Evolutionary conservation across 768 basidiomycete genomes (phyloP).

Genomic region (Crassisporium funariophilum): DNA sequence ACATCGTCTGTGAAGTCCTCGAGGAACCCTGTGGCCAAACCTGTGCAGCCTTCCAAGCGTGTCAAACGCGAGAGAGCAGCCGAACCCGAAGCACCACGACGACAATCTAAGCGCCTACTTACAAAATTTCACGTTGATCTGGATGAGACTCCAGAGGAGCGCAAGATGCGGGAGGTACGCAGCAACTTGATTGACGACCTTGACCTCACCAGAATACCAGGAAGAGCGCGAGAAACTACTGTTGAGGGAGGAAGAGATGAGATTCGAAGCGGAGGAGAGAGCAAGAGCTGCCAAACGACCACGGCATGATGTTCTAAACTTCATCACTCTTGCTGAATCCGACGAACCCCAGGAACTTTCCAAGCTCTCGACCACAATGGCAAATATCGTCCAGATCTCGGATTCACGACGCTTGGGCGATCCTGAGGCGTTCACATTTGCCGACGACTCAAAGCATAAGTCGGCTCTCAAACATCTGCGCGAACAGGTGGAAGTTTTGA

Average conservation of each 20-base stretch:
- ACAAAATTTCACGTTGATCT: conserved; percentile 49
- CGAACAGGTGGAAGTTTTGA: conserved; percentile 54
- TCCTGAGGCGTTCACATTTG: conserved; percentile 55
- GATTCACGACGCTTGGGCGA: conserved; percentile 43
- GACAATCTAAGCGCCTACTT: conserved; percentile 67
- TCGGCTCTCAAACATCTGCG: conserved; percentile 55
- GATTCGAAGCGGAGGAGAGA: conserved; percentile 61
- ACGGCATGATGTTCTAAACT: conserved; percentile 65
- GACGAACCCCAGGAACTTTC: conserved; percentile 49
- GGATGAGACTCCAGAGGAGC: conserved; percentile 67
- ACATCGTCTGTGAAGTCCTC: conserved; percentile 43
- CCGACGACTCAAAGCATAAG: conserved; percentile 47
- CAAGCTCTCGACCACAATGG: conserved; percentile 47
- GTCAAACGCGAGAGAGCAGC: conserved; percentile 49
- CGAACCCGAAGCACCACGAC: conserved; percentile 52
- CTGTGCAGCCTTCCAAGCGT: conserved; percentile 59
- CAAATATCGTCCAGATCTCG: conserved; percentile 35
- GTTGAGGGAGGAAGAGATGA: conserved; percentile 61
- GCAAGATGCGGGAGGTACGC: conserved; percentile 69
- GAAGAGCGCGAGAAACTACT: conserved; percentile 52
- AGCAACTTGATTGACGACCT: not conserved
- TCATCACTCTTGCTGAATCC: conserved; percentile 55
- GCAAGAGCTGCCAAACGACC: conserved; percentile 67
- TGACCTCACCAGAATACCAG: conserved; percentile 25
- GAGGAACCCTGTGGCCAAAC: conserved; percentile 50